Percentiles rank a stretch among this genome's conserved stretches.
phyloP scores from a whole-genome alignment of 2,329 filamentous ascomycete genomes.

The Aureobasidium sp. region DNA sequence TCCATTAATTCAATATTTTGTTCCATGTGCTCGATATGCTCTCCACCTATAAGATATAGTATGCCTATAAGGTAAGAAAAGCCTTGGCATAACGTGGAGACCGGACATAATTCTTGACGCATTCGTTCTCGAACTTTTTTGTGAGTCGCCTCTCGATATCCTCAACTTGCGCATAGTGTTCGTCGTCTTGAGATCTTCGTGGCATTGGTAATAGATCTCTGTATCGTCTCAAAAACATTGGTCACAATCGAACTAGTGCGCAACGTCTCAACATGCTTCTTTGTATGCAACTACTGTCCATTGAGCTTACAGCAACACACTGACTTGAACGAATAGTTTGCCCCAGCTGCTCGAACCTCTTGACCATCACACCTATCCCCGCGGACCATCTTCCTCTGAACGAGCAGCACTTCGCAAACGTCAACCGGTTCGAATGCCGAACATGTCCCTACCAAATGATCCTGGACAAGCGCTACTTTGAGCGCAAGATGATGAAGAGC shows the following conservation, averaged over 20 bases:
- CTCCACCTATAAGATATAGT: not conserved
- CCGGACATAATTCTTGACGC: not conserved
- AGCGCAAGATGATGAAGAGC: slow-evolving; percentile 70
- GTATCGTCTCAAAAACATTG: no score
- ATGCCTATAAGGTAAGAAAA: not conserved
- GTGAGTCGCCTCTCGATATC: not conserved
- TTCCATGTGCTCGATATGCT: not conserved
- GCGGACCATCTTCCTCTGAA: slow-evolving; percentile 32
- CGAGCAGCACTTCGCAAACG: slow-evolving; percentile 32
- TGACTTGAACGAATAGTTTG: slow-evolving; percentile 52
- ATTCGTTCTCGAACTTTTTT: slow-evolving; percentile 9
- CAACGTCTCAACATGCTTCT: slow-evolving; percentile 51
- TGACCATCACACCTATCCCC: slow-evolving; percentile 57
- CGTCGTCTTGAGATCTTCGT: not conserved
- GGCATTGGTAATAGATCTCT: not conserved
- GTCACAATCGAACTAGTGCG: not conserved
- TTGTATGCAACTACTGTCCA: slow-evolving; percentile 43
- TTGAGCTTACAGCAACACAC: not conserved
- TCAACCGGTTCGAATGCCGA: slow-evolving; percentile 87
- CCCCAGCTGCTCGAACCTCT: slow-evolving; percentile 75
- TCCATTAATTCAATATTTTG: not conserved
- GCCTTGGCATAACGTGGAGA: not conserved
- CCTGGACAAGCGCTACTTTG: slow-evolving; percentile 72
- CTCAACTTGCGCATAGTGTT: not conserved
- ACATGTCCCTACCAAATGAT: slow-evolving; percentile 90